Evolutionary conservation across 169 alveolate genomes (phyloP), one percentile per base, ranked within the genome.

Genomic region (Babesia ovata): DNA sequence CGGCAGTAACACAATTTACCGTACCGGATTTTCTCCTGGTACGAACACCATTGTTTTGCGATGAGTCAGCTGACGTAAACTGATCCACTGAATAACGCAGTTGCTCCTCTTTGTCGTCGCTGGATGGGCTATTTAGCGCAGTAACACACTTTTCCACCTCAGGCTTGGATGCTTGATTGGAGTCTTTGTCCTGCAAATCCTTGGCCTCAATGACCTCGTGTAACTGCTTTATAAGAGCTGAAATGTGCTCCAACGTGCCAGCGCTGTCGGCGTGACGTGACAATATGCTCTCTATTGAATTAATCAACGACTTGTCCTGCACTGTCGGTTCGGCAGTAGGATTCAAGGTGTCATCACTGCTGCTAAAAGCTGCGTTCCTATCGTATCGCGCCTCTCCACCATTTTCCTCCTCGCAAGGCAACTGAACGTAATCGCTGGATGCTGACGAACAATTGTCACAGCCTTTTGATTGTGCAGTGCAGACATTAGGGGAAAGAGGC

Each of bases 401-500:
- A 36, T 8, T 33, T 14, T 21, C 33, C 26, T 19, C 66, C 8
- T 67, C 76, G 6, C 4, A 67, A 0, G 76, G 76, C 16, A 49
- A 0, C 0, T 28, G 49, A 13, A 67, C 76, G 39, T 67, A 67
- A 42, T 67, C 66, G 24, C 76, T 67, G 10, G 76, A 67, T 10
- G 46, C 65, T 13, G 1, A 53, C n/a, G 76, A 67, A 1, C 50
- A 4, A 13, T 16, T 17, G 19, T 45, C 50, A 0, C 2, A 1
- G 11, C 4, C 2, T 4, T 33, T 33, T 33, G 10, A 2, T 6
- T 6, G 39, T 33, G 10, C 39, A 33, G 39, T 33, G 39, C 39
- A 33, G 2, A 33, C 39, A 33, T 33, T 33, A 4, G 39, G 10
- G 39, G 39, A 33, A 33, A 6, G 10, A 33, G 39, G 39, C 10